A percentile compares a stretch with the other conserved stretches of the same genome.
phyloP scores from a whole-genome alignment of 73 alveolate species.

The Tetrahymena elliotti region DNA sequence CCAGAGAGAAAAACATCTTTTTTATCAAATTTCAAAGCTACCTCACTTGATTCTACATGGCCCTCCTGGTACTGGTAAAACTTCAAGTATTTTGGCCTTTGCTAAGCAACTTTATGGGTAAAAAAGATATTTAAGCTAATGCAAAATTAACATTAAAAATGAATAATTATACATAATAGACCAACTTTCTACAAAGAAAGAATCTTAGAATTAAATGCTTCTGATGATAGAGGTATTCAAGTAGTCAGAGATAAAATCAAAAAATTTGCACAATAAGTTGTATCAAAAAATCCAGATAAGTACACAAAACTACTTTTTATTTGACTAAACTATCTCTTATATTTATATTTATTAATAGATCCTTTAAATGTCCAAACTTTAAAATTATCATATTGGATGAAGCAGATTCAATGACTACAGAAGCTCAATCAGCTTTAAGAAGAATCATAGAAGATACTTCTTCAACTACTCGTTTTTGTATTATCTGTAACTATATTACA shows the following conservation, averaged over 20 bases:
- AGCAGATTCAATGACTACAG: slow-evolving; percentile 98
- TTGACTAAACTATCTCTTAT: not conserved
- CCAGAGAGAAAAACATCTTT: not conserved
- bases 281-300: slow-evolving; percentile 45
- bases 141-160: slow-evolving; percentile 38
- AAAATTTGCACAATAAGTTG: slow-evolving; percentile 75
- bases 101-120: slow-evolving; percentile 61
- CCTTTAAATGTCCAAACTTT: slow-evolving; percentile 36
- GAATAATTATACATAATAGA: slow-evolving; percentile 39
- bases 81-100: slow-evolving; percentile 90
- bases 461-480: slow-evolving; percentile 93
- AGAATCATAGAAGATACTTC: slow-evolving; percentile 97
- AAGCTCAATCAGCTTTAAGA: slow-evolving; percentile 98
- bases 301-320: slow-evolving; percentile 46
- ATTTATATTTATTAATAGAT: not conserved
- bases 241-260: slow-evolving; percentile 98
- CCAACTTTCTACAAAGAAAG: slow-evolving; percentile 85
- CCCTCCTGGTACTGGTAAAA: slow-evolving; percentile 96
- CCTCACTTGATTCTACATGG: slow-evolving; percentile 91
- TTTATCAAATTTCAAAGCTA: slow-evolving; percentile 27
- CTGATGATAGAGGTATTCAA: slow-evolving; percentile 99
- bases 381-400: slow-evolving; percentile 96
- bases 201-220: slow-evolving; percentile 97
- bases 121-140: not conserved
- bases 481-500: slow-evolving; percentile 96